Conservation (phyloP, 202 grass and related monocot genomes). For the Elaeis oleifera region DNA sequence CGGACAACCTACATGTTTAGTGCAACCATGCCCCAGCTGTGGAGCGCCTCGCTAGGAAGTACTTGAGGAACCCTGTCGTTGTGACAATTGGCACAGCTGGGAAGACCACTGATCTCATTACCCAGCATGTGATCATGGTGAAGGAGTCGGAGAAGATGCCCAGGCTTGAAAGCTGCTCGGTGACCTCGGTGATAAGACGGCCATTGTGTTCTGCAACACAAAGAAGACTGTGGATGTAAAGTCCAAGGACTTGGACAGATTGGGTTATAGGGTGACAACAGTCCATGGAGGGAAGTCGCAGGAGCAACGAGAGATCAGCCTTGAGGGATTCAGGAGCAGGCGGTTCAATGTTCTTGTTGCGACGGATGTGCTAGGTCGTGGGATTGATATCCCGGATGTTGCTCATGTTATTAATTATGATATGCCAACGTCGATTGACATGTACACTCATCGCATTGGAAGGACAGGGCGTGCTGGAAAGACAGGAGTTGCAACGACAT, state of each 20-base stretch:
- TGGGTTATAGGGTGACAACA: slow-evolving; percentile 74
- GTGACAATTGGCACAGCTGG: slow-evolving; percentile 92
- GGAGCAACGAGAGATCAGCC: slow-evolving; percentile 80
- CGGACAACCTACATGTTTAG: slow-evolving; percentile 99
- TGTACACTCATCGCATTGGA: slow-evolving; percentile 93
- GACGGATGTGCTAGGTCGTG: slow-evolving; percentile 90
- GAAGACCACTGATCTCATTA: slow-evolving; percentile 83
- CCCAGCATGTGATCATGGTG: slow-evolving; percentile 83
- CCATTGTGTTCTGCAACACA: slow-evolving; percentile 92
- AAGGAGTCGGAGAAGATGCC: slow-evolving; percentile 87
- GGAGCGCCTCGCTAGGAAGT: slow-evolving; percentile 88
- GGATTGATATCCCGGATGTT: slow-evolving; percentile 97
- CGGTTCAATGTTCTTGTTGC: slow-evolving; percentile 96
- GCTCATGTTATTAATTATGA: slow-evolving; percentile 95
- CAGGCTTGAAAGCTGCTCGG: slow-evolving; percentile 61
- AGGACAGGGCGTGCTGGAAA: slow-evolving; percentile 93
- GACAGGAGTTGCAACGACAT: slow-evolving; percentile 77
- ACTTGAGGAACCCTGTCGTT: slow-evolving; percentile 89
- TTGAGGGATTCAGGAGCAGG: slow-evolving; percentile 82
- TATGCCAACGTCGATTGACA: slow-evolving; percentile 70
- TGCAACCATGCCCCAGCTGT: slow-evolving; percentile 93
- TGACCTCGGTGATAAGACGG: slow-evolving; percentile 82
- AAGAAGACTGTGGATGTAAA: slow-evolving; percentile 78
- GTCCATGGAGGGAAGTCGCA: slow-evolving; percentile 90
- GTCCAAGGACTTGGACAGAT: slow-evolving; percentile 76